Conservation (phyloP, 2,329 filamentous ascomycete genomes). For the Gaeumannomyces sp. region DNA sequence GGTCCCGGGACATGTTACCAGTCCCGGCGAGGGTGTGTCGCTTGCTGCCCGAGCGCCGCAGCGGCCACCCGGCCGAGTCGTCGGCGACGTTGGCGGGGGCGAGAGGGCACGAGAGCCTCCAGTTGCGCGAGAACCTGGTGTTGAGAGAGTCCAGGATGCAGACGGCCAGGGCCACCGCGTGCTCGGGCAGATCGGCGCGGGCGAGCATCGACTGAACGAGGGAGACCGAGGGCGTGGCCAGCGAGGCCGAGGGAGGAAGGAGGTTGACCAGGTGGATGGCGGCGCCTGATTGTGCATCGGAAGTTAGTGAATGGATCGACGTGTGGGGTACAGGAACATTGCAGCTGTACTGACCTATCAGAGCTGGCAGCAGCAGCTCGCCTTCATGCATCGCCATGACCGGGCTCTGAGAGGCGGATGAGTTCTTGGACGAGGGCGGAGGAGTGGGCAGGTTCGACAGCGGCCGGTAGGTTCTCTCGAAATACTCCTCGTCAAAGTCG, state of each 20-base stretch:
- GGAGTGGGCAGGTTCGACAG: conserved; percentile 63
- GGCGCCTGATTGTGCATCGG: conserved; percentile 40
- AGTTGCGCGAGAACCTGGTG: conserved; percentile 55
- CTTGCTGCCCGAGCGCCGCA: conserved; percentile 25
- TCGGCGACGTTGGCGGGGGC: conserved; percentile 18
- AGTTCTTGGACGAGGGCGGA: conserved; percentile 47
- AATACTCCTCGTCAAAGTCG: conserved; percentile 47
- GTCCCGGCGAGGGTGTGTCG: conserved; percentile 40
- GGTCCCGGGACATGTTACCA: conserved; percentile 24
- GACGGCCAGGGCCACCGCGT: conserved; percentile 57
- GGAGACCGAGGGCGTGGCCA: conserved; percentile 50
- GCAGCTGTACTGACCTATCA: conserved; percentile 27
- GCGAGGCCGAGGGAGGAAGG: conserved; percentile 56
- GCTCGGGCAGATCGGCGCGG: conserved; percentile 51
- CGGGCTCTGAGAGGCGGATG: conserved; percentile 38
- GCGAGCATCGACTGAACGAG: conserved; percentile 55
- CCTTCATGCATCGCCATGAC: conserved; percentile 21
- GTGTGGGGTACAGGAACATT: not conserved
- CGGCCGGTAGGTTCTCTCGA: conserved; percentile 55
- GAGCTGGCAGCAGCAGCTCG: conserved; percentile 16
- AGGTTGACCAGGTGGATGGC: conserved; percentile 62
- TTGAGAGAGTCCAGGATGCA: conserved; percentile 62
- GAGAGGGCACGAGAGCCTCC: conserved; percentile 54
- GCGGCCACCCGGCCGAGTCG: conserved; percentile 6
- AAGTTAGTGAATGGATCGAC: not conserved